Base-by-base conservation (phyloP, 495 filamentous ascomycete genomes). In the Aspergillus homomorphus region DNA sequence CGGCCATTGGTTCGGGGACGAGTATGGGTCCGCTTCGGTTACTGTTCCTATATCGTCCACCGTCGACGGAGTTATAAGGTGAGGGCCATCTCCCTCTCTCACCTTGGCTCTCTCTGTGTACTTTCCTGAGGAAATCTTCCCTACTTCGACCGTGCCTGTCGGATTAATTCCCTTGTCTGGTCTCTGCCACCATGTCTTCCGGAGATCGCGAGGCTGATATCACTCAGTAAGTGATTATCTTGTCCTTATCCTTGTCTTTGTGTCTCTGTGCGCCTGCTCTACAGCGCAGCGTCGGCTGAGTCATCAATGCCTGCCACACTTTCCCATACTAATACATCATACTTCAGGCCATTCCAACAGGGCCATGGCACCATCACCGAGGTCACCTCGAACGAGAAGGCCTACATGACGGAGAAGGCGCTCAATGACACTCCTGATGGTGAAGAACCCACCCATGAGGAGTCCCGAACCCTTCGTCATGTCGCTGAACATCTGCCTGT, bases 401-500 rank as follows among this genome's bases (percentile, higher is more conserved):
- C 59, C 28, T 45, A 19, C 45, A 68, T 52, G 67, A 66, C 20
- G 53, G 74, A 78, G 61, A 75, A 77, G 56, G 65, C 67, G 24
- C 51, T 63, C 15, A 16, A 59, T 21, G 45, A 51, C 20, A 77
- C 77, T 7, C 62, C 72, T 9, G 79, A 82, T 63, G 78, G 78
- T 22, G 76, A 76, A 22, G 80, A 82, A 58, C 82, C 82, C 21
- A 85, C 71, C n/a, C 77, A 81, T 4, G 65, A 79, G 14, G 84
- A 87, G 66, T 75, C 72, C 64, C 66, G 59, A 10, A 71, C 71
- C 7, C 67, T 87, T 19, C 78, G 80, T 28, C 77, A 80, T 51
- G 67, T 87, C 22, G 71, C 83, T 3, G 83, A 84, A 63, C 80
- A 79, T 61, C 62, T 87, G 33, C 83, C 84, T 9, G 30, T 73